These are phyloP conservation scores for Wickerhamiella azyma DNA, from an alignment of 805 yeast genomes.

Conservation along the genomic window DNA sequence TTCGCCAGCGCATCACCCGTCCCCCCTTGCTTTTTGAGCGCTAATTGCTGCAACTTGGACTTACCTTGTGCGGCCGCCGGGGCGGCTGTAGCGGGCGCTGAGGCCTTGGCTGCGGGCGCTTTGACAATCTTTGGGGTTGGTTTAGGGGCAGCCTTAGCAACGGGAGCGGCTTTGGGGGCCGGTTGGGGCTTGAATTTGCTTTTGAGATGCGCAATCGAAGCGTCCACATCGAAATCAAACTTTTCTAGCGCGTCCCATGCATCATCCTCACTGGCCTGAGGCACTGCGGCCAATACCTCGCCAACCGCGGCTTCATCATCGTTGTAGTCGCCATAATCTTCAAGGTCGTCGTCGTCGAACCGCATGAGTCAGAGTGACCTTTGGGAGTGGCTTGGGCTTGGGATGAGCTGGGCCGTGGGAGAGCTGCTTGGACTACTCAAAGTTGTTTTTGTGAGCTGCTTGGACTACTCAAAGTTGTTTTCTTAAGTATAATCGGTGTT, in stretches of 20 bases:
- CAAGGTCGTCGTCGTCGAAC: conserved; percentile 19
- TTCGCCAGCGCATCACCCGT: conserved; percentile 1
- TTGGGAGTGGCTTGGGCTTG: neutral
- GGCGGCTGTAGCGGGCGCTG: neutral
- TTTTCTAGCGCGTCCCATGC: conserved; percentile 18
- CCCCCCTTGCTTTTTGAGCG: conserved; percentile 5
- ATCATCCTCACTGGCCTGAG: conserved; percentile 13
- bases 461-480: no score
- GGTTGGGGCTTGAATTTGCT: conserved; percentile 10
- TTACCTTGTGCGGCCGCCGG: conserved; percentile 15
- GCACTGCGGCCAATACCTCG: conserved; percentile 15
- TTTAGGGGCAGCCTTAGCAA: no score
- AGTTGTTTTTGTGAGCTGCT: no score
- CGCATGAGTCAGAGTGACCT: conserved; percentile 8
- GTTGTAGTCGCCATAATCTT: conserved; percentile 13
- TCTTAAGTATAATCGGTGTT: no score
- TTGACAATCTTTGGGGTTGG: neutral
- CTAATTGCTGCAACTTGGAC: conserved; percentile 10
- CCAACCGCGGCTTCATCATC: conserved; percentile 16
- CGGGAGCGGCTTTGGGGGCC: conserved; percentile 6
- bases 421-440: no score
- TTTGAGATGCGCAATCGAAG: conserved; percentile 17
- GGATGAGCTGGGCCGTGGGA: no score
- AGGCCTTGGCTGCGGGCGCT: neutral
- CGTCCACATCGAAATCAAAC: conserved; percentile 19